Conservation (phyloP, 2,329 filamentous ascomycete genomes). For the Orbilia javanica region DNA sequence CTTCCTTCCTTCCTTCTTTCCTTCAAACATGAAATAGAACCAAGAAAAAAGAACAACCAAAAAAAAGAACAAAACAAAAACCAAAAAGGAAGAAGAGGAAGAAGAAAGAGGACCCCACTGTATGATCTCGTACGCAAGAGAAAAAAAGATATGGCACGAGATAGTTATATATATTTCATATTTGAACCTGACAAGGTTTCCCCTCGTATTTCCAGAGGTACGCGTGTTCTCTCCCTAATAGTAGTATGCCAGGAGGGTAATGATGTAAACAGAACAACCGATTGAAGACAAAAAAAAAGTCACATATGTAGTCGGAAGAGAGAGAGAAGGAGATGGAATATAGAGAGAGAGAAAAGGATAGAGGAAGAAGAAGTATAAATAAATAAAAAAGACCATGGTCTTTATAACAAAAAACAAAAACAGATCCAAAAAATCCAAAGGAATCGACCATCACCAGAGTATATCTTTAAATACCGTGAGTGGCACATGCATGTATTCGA, state of each 20-base stretch:
- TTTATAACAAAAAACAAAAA: too few species aligned
- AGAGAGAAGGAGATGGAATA: background rate
- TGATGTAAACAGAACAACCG: background rate
- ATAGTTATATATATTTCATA: conserved; percentile 5
- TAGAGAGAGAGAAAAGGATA: too few species aligned
- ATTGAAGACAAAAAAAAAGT: background rate
- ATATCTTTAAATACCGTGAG: conserved; percentile 25
- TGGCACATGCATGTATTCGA: conserved; percentile 41
- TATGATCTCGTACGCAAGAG: background rate
- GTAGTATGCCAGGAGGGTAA: background rate
- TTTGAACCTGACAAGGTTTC: background rate
- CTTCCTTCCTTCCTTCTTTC: too few species aligned
- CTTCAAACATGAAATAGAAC: too few species aligned
- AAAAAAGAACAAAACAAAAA: background rate
- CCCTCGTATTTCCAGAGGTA: background rate
- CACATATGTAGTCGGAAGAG: background rate
- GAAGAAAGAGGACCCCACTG: background rate
- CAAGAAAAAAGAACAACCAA: too few species aligned
- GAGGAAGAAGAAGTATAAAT: background rate
- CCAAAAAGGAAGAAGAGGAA: background rate
- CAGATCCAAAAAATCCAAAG: background rate
- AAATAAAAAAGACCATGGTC: background rate
- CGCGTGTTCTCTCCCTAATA: background rate
- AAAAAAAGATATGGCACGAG: background rate
- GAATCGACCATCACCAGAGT: conserved; percentile 15